Evolutionary conservation across 352 stramenopile genomes (phyloP).

Genomic region (Phytophthora podocarpi): DNA sequence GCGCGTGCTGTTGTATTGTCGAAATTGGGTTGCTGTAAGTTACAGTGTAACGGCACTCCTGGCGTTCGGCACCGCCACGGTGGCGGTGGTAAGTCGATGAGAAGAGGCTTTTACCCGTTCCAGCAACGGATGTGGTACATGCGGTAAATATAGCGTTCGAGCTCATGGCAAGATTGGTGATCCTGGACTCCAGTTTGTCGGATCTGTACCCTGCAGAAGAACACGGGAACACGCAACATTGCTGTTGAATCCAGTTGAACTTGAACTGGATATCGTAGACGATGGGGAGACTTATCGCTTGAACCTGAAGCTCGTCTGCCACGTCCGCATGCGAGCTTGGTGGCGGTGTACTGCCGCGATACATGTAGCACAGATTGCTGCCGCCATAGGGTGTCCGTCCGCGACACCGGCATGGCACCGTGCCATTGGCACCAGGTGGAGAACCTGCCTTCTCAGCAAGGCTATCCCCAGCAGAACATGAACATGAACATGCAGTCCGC

Average conservation of each 20-base stretch:
- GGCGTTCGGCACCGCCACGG: no score
- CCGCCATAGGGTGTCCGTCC: slow-evolving; percentile 9
- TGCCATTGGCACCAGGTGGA: neutral
- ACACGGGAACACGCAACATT: slow-evolving; percentile 6
- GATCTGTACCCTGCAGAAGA: no score
- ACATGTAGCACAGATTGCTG: neutral
- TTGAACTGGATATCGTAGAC: slow-evolving; percentile 14
- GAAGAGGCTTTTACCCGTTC: no score
- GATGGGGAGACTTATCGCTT: slow-evolving; percentile 14
- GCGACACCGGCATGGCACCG: neutral
- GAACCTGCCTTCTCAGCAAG: slow-evolving; percentile 4
- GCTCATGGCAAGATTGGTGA: no score
- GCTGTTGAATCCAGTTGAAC: slow-evolving; percentile 18
- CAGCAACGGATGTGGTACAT: no score
- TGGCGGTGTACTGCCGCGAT: neutral
- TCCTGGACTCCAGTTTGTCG: no score
- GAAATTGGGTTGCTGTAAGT: no score
- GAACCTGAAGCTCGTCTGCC: slow-evolving; percentile 16
- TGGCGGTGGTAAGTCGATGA: no score
- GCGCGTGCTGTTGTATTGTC: no score
- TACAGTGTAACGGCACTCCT: no score
- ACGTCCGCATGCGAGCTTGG: slow-evolving; percentile 18
- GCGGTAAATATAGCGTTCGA: no score
- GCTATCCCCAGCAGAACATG: slow-evolving; percentile 5
- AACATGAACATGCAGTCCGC: neutral